A percentile compares a stretch with the other conserved stretches of the same genome.
These are phyloP conservation scores for Rutidosis leptorrhynchoides DNA, from an alignment of 129 eudicot genomes.

Conservation along the genomic window DNA sequence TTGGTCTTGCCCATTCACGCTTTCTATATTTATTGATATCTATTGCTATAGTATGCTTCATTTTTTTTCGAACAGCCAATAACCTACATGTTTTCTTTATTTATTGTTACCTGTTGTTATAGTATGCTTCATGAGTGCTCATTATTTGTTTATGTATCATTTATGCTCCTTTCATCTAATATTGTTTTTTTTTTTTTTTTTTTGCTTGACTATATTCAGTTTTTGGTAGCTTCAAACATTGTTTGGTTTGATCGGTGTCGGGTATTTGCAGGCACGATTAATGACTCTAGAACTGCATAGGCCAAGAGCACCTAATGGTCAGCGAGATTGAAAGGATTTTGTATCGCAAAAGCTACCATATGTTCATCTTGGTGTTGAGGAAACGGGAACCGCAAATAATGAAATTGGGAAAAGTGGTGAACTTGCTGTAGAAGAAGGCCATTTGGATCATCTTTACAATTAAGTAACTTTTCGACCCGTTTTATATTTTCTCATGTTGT, in stretches of 20 bases:
- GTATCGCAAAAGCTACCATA: constrained; percentile 88
- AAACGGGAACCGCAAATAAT: constrained; percentile 84
- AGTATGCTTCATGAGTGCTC: too few relatives aligned
- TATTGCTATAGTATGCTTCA: too few relatives aligned
- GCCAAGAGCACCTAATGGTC: constrained; percentile 83
- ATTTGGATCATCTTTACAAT: constrained; percentile 73
- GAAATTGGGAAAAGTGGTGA: constrained; percentile 87
- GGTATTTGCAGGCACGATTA: constrained; percentile 87
- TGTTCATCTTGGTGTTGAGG: constrained; percentile 98
- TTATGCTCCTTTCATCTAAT: too few relatives aligned
- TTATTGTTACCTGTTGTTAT: too few relatives aligned
- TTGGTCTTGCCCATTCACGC: too few relatives aligned
- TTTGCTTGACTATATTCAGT: too few relatives aligned
- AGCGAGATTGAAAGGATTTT: constrained; percentile 90
- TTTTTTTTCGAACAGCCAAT: too few relatives aligned
- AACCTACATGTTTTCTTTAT: too few relatives aligned
- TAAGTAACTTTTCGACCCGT: constrained; percentile 32
- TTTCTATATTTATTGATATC: too few relatives aligned
- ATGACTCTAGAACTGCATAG: constrained; percentile 86
- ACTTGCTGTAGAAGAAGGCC: constrained; percentile 84
- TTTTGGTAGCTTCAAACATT: too few relatives aligned
- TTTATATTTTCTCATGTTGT: not conserved
- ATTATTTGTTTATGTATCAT: too few relatives aligned
- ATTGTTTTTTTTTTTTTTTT: too few relatives aligned
- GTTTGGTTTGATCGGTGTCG: constrained; percentile 84